Conservation (phyloP, 768 basidiomycete genomes). For the Suillus spraguei region DNA sequence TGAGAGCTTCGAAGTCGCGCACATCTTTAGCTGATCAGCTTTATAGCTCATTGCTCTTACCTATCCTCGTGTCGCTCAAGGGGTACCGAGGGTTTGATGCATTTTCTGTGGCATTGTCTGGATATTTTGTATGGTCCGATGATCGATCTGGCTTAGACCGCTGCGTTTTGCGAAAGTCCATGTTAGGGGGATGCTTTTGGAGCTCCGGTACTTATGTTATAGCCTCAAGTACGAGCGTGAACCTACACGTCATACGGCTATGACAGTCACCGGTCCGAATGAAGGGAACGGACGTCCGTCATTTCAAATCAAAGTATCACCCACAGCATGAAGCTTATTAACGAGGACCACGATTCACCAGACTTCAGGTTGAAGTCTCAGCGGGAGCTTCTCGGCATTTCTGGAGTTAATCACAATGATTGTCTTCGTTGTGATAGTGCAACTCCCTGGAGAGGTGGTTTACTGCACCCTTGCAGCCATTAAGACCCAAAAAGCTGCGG, state of each 20-base stretch:
- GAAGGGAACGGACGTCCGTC: too few relatives aligned
- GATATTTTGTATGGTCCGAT: neutral
- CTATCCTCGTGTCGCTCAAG: conserved; percentile 72
- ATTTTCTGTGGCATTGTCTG: neutral
- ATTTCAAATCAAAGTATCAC: neutral
- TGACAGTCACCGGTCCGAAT: neutral
- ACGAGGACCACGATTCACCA: neutral
- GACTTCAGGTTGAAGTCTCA: neutral
- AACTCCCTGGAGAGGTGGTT: too few relatives aligned
- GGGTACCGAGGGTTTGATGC: too few relatives aligned
- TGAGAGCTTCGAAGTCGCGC: too few relatives aligned
- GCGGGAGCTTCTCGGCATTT: too few relatives aligned
- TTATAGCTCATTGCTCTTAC: conserved; percentile 21
- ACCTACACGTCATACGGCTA: neutral
- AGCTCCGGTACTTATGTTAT: neutral
- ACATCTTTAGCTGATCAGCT: too few relatives aligned
- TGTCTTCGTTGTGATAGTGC: neutral
- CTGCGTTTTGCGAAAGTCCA: neutral
- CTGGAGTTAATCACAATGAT: neutral
- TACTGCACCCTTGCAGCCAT: neutral
- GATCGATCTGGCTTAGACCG: neutral
- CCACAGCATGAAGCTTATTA: neutral
- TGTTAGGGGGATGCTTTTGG: too few relatives aligned
- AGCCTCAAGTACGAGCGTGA: too few relatives aligned
- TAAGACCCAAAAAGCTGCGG: neutral